Evolutionary conservation across 1,284 basidiomycete genomes (phyloP).

Genomic region (Bjerkandera adusta): DNA sequence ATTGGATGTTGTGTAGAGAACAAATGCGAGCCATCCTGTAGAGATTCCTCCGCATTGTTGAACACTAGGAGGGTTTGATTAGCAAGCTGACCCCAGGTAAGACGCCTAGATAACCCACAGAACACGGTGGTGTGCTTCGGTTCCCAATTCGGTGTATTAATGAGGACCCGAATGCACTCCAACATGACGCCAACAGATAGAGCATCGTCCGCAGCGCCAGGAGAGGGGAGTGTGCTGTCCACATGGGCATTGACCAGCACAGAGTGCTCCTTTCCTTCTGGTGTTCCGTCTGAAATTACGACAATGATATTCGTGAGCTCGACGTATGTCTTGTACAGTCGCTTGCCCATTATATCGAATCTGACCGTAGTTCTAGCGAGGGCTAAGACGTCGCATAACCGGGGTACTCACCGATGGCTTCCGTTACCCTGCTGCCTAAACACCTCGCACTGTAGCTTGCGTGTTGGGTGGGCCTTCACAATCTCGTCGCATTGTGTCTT

Average conservation of each 20-base stretch:
- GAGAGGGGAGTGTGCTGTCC: constrained; percentile 79
- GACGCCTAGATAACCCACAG: constrained; percentile 46
- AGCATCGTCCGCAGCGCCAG: constrained; percentile 89
- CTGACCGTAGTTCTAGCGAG: constrained; percentile 36
- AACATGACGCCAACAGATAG: constrained; percentile 90
- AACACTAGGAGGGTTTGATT: no score
- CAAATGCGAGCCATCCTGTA: constrained; percentile 95
- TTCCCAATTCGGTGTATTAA: constrained; percentile 69
- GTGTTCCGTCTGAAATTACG: constrained; percentile 82
- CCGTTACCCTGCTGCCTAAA: constrained; percentile 87
- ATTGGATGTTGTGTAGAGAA: constrained; percentile 86
- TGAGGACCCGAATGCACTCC: constrained; percentile 81
- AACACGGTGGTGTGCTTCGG: constrained; percentile 86
- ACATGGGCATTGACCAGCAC: constrained; percentile 90
- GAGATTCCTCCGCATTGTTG: constrained; percentile 91
- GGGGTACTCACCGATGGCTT: constrained; percentile 66
- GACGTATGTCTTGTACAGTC: constrained; percentile 91
- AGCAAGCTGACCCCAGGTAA: neutral
- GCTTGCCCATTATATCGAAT: constrained; percentile 83
- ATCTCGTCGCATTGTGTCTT: constrained; percentile 59
- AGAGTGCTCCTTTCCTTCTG: constrained; percentile 73
- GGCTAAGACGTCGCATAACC: neutral
- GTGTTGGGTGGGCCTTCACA: constrained; percentile 42
- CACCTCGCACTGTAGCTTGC: constrained; percentile 81
- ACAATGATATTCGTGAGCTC: constrained; percentile 88